Evolutionary conservation across 768 basidiomycete genomes (phyloP), one percentile per base, ranked within the genome.

Genomic region (Amanita fuliginea): DNA sequence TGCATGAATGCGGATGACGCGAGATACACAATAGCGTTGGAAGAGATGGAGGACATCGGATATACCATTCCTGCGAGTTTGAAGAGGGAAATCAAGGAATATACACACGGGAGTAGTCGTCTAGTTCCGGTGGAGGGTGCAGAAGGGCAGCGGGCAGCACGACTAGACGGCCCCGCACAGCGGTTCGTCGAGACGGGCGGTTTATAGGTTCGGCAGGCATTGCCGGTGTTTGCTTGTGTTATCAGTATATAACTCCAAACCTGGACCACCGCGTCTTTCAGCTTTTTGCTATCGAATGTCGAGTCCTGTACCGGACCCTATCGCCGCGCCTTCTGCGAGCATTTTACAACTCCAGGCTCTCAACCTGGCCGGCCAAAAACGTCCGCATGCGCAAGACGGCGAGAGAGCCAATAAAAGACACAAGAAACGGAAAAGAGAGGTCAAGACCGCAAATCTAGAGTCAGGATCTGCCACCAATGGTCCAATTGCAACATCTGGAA

Each of bases 11-110:
- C 63, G 16, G 69, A 69, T 52, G 91, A 94, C 60, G 56, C 70
- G 13, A 77, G 91, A 42, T 80, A 76, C 65, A 63, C 69, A 35
- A 58, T 86, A 33, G 86, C 83, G 8, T 48, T 85, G 37, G 71
- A 83, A 44, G 91, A 94, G 66, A 76, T 92, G 81, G 60, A 63
- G 47, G 73, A 81, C 54, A 70, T 71, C 50, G 82, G 81, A 11
- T 77, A 85, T 59, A 48, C 50, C 13, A 51, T 73, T 9, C 49
- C 49, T 7, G 9, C 13, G 22, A 37, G 56, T 13, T 55, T 67
- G 40, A 46, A 33, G 36, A 52, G 46, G 26, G 51, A 55, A 33
- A 40, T 62, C 4, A 47, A 42, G 11, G 32, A 51, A 37, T 26
- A 19, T 19, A 34, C 43, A 4, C 45, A 39, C 8, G 16, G 21